Evolutionary conservation across 805 yeast genomes (phyloP).

Genomic region (Hanseniaspora hatyaiensis): DNA sequence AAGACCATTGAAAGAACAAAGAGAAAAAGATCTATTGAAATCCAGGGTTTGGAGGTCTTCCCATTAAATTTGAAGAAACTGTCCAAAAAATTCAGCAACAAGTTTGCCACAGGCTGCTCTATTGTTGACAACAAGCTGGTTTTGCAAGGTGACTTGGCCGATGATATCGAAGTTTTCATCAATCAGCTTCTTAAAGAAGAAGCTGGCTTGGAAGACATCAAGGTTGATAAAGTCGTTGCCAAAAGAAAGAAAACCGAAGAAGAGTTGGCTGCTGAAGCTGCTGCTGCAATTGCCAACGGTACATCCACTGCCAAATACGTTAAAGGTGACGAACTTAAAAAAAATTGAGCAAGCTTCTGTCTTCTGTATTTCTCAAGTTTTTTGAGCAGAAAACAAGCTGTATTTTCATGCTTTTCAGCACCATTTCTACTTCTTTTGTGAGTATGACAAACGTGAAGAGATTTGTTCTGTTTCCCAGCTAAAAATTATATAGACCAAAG

Average conservation of each 20-base stretch:
- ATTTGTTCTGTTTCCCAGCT: too few relatives aligned
- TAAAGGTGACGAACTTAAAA: conserved; percentile 12
- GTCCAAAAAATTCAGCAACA: conserved; percentile 83
- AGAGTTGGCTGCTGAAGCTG: conserved; percentile 14
- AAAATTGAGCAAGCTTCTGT: too few relatives aligned
- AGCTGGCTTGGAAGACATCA: conserved; percentile 61
- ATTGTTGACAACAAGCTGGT: conserved; percentile 82
- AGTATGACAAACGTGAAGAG: too few relatives aligned
- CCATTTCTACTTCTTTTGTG: too few relatives aligned
- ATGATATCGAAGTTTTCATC: conserved; percentile 72
- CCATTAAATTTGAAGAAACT: conserved; percentile 81
- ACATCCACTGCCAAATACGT: conserved; percentile 16
- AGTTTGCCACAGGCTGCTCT: conserved; percentile 91
- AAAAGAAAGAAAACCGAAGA: conserved; percentile 36
- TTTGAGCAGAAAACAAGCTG: too few relatives aligned
- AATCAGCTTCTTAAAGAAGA: conserved; percentile 61
- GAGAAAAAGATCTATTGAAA: conserved; percentile 75
- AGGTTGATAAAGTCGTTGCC: conserved; percentile 80
- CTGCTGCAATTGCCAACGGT: conserved; percentile 15
- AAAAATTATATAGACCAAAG: too few relatives aligned
- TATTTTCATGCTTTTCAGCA: too few relatives aligned
- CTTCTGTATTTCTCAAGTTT: not conserved
- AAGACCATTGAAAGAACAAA: conserved; percentile 84
- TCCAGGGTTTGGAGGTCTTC: conserved; percentile 78
- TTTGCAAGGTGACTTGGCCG: conserved; percentile 91